phyloP scores from a whole-genome alignment of 2,329 filamentous ascomycete species.

The Pezizomycotina sp. region DNA sequence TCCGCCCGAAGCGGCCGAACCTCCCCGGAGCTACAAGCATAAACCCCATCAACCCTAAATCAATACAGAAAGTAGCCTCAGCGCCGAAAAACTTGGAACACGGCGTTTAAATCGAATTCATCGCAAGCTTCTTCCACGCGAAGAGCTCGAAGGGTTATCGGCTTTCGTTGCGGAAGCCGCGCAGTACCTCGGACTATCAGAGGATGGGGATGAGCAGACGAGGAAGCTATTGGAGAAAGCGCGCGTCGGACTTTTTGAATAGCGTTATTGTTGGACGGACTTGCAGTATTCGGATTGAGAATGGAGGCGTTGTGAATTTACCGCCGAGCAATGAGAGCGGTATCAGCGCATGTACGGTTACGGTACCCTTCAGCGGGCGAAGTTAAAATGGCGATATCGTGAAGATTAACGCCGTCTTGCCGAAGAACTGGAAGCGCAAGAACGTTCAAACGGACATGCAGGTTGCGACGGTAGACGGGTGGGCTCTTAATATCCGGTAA shows the following conservation, averaged over 20 bases:
- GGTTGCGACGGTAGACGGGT: conserved; percentile 12
- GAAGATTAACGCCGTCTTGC: conserved; percentile 11
- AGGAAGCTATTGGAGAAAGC: conserved; percentile 6
- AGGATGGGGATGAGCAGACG: conserved; percentile 14
- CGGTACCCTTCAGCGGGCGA: conserved; percentile 2
- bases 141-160: conserved; percentile 12
- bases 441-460: conserved; percentile 10
- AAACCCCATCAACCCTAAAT: no score
- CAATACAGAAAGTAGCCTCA: no score
- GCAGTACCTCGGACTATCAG: conserved; percentile 8
- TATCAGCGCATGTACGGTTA: conserved; percentile 11
- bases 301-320: conserved; percentile 6
- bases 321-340: conserved; percentile 11
- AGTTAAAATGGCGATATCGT: conserved; percentile 6
- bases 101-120: conserved; percentile 13
- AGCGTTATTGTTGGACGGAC: conserved; percentile 14
- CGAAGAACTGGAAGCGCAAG: conserved; percentile 2
- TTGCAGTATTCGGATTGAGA: conserved; percentile 9
- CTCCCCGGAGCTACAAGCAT: no score
- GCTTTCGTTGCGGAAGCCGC: conserved; percentile 11
- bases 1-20: no score
- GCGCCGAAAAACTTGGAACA: no score
- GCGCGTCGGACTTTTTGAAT: conserved; percentile 9
- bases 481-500: conserved; percentile 15
- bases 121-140: conserved; percentile 14